Percentiles rank a stretch among this genome's conserved stretches.
phyloP scores from a whole-genome alignment of 805 yeast species.

The Jamesozyma jinghongensis region DNA sequence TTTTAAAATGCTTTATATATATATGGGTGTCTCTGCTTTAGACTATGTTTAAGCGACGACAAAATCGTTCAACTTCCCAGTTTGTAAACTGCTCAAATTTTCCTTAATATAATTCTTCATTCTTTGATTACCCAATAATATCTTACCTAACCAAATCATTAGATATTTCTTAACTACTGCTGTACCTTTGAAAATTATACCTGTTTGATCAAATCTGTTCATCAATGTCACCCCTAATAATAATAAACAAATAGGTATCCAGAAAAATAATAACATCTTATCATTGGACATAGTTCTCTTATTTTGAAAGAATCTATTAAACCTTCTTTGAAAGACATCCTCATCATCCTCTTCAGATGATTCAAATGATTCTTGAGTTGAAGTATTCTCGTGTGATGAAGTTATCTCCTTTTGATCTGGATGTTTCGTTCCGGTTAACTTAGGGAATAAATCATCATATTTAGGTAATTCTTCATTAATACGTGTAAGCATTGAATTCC shows the following conservation, averaged over 20 bases:
- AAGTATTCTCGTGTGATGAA: background rate
- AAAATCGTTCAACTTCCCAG: slow-evolving; percentile 12
- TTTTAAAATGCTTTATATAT: background rate
- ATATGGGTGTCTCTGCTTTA: too few species aligned
- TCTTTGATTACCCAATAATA: slow-evolving; percentile 46
- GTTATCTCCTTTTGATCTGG: background rate
- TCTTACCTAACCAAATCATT: slow-evolving; percentile 38
- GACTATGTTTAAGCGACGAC: slow-evolving; percentile 4
- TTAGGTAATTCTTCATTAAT: slow-evolving; percentile 49
- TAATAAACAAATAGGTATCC: slow-evolving; percentile 72
- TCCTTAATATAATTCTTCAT: slow-evolving; percentile 37
- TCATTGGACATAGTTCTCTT: slow-evolving; percentile 53
- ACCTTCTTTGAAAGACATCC: slow-evolving; percentile 29
- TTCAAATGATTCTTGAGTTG: background rate
- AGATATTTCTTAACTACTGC: slow-evolving; percentile 32
- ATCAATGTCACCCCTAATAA: slow-evolving; percentile 40
- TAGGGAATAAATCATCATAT: slow-evolving; percentile 69
- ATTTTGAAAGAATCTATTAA: slow-evolving; percentile 34
- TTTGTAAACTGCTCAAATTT: slow-evolving; percentile 23
- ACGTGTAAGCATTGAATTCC: slow-evolving; percentile 33
- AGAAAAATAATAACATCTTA: slow-evolving; percentile 77
- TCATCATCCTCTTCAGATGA: slow-evolving; percentile 29
- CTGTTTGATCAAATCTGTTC: slow-evolving; percentile 29
- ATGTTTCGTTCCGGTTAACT: background rate
- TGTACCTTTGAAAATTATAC: slow-evolving; percentile 17